A percentile compares a stretch with the other conserved stretches of the same genome.
Conservation (phyloP, 1,139 yeast species). For the Suhomyces atakaporum region DNA sequence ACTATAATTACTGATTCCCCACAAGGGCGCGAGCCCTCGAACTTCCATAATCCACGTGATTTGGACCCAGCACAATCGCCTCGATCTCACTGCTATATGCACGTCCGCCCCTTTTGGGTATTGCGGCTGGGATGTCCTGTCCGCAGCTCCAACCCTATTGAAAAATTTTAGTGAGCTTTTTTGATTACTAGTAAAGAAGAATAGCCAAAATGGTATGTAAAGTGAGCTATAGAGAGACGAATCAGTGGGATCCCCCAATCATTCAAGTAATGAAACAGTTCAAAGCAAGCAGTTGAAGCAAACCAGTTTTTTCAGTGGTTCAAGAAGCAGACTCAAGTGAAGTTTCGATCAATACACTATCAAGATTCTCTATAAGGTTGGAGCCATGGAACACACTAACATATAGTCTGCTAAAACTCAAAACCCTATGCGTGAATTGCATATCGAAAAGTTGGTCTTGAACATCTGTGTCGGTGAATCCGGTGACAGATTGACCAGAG, state of each 20-base stretch:
- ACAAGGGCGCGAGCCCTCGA: slow-evolving; percentile 1
- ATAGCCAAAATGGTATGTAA: slow-evolving; percentile 23
- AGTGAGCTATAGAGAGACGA: slow-evolving; percentile 1
- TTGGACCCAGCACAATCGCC: too few species aligned
- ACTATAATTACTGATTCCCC: background rate
- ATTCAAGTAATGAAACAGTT: too few species aligned
- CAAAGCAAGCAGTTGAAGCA: background rate
- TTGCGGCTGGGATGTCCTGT: slow-evolving; percentile 8
- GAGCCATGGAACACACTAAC: too few species aligned
- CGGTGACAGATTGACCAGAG: slow-evolving; percentile 99
- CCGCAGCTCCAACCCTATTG: slow-evolving; percentile 10
- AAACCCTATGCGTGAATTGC: slow-evolving; percentile 94
- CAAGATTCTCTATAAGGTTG: too few species aligned
- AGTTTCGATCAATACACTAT: too few species aligned
- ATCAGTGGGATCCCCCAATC: too few species aligned
- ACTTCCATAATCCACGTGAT: background rate
- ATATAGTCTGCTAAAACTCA: slow-evolving; percentile 39
- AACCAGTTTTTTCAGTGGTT: background rate
- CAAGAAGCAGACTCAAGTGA: too few species aligned
- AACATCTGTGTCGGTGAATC: slow-evolving; percentile 99
- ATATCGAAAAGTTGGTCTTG: slow-evolving; percentile 98
- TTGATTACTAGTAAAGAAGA: slow-evolving; percentile 14
- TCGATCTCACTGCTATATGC: slow-evolving; percentile 5
- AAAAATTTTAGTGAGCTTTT: slow-evolving; percentile 14
- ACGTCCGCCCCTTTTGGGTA: slow-evolving; percentile 5